Percentiles rank a stretch among this genome's conserved stretches.
phyloP scores from a whole-genome alignment of 2,329 filamentous ascomycete genomes.

The Coleophoma cylindrospora region DNA sequence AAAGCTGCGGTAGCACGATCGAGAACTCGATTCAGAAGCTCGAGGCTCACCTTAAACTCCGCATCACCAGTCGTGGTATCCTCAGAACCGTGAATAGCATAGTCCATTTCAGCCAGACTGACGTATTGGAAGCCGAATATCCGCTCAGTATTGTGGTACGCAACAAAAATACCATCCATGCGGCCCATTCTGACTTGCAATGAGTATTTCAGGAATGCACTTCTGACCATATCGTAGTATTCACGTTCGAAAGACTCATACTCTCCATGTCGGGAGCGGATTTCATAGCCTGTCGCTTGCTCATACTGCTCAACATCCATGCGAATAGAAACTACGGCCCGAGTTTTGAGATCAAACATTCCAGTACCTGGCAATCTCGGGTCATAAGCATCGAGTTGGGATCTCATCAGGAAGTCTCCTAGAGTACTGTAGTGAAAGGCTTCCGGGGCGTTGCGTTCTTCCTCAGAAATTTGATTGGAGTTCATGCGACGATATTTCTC shows the following conservation, averaged over 20 bases:
- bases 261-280: slow-evolving; percentile 66
- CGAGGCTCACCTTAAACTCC: slow-evolving; percentile 80
- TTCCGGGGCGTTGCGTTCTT: slow-evolving; percentile 68
- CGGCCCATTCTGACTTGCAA: slow-evolving; percentile 93
- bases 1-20: slow-evolving; percentile 70
- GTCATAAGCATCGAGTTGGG: slow-evolving; percentile 89
- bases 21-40: slow-evolving; percentile 73
- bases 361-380: slow-evolving; percentile 80
- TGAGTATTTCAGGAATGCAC: slow-evolving; percentile 94
- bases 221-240: slow-evolving; percentile 93
- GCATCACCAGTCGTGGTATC: slow-evolving; percentile 66
- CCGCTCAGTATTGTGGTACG: slow-evolving; percentile 88
- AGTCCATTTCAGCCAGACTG: slow-evolving; percentile 79
- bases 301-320: slow-evolving; percentile 75
- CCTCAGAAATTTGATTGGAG: slow-evolving; percentile 64
- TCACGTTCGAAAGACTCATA: slow-evolving; percentile 94
- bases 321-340: slow-evolving; percentile 85
- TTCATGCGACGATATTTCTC: slow-evolving; percentile 74
- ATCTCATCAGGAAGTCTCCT: slow-evolving; percentile 88
- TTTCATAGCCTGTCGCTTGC: slow-evolving; percentile 80
- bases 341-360: slow-evolving; percentile 94
- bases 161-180: slow-evolving; percentile 98
- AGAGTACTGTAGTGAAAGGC: slow-evolving; percentile 83
- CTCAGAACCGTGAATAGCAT: slow-evolving; percentile 74
- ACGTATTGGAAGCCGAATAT: slow-evolving; percentile 99